These are phyloP conservation scores for Salix udensis DNA, from an alignment of 345 rosid genomes.

Conservation along the genomic window DNA sequence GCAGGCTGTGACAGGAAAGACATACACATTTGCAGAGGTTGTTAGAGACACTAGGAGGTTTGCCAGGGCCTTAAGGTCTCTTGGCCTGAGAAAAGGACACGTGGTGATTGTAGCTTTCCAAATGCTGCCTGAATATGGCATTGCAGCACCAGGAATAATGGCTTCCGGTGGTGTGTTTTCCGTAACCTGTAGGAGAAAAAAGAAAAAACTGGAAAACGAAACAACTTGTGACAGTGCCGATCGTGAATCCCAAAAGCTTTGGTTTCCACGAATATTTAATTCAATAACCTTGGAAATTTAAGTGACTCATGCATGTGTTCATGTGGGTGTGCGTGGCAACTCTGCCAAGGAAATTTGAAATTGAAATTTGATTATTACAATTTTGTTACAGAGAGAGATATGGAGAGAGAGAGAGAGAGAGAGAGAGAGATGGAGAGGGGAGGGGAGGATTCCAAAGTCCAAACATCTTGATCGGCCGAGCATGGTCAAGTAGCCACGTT, in stretches of 20 bases:
- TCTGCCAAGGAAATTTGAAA: neutral
- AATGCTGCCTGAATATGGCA: constrained; percentile 85
- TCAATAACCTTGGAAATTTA: neutral
- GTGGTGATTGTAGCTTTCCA: constrained; percentile 78
- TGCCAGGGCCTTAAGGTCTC: constrained; percentile 67
- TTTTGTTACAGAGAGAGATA: neutral
- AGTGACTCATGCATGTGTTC: neutral
- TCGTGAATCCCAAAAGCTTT: neutral
- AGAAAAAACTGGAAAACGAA: neutral
- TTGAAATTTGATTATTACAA: neutral
- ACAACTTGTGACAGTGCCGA: too few species aligned
- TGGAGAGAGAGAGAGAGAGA: too few species aligned
- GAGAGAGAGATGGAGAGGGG: too few species aligned
- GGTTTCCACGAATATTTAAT: neutral
- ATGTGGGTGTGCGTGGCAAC: neutral
- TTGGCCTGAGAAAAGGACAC: constrained; percentile 79
- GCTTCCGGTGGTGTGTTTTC: constrained; percentile 81
- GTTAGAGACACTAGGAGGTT: constrained; percentile 62
- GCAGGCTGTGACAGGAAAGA: constrained; percentile 68
- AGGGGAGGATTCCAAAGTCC: neutral
- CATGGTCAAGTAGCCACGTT: neutral
- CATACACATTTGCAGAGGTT: constrained; percentile 64
- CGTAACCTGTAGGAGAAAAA: too few species aligned
- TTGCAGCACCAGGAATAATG: constrained; percentile 82
- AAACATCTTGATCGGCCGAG: neutral